These are phyloP conservation scores for Mortierella polycephala DNA, from an alignment of 371 early-diverging fungal species.

Conservation along the genomic window DNA sequence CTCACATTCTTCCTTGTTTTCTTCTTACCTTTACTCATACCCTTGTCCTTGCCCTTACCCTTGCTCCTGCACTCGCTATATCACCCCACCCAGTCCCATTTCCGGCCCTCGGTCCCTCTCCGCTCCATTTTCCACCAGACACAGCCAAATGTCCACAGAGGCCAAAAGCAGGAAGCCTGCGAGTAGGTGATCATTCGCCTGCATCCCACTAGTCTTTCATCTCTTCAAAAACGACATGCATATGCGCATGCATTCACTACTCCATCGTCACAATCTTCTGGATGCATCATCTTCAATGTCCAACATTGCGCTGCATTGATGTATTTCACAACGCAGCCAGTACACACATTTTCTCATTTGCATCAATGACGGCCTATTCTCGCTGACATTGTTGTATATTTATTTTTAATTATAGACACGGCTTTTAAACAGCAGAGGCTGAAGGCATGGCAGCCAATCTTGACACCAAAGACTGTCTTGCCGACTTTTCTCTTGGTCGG, in stretches of 20 bases:
- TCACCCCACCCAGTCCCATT: neutral
- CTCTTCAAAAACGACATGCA: neutral
- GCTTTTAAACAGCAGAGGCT: slow-evolving; percentile 98
- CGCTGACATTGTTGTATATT: neutral
- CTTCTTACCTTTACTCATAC: neutral
- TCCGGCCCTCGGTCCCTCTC: neutral
- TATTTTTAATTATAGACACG: slow-evolving; percentile 70
- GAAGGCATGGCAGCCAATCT: slow-evolving; percentile 97
- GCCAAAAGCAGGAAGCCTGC: slow-evolving; percentile 55
- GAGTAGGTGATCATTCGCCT: slow-evolving; percentile 24
- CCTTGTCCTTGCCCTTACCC: neutral
- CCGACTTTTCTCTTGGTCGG: slow-evolving; percentile 94
- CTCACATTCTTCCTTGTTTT: neutral
- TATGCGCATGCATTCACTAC: neutral
- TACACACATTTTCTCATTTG: too few relatives aligned
- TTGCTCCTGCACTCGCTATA: neutral
- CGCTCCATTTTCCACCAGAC: neutral
- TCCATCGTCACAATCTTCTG: too few relatives aligned
- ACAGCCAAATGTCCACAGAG: slow-evolving; percentile 31
- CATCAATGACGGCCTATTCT: too few relatives aligned
- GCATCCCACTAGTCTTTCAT: neutral
- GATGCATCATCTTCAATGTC: neutral
- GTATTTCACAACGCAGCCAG: too few relatives aligned
- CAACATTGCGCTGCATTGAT: neutral
- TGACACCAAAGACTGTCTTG: slow-evolving; percentile 94